Evolutionary conservation across 2,329 filamentous ascomycete species (phyloP).

Genomic region (Fusarium robinianum): DNA sequence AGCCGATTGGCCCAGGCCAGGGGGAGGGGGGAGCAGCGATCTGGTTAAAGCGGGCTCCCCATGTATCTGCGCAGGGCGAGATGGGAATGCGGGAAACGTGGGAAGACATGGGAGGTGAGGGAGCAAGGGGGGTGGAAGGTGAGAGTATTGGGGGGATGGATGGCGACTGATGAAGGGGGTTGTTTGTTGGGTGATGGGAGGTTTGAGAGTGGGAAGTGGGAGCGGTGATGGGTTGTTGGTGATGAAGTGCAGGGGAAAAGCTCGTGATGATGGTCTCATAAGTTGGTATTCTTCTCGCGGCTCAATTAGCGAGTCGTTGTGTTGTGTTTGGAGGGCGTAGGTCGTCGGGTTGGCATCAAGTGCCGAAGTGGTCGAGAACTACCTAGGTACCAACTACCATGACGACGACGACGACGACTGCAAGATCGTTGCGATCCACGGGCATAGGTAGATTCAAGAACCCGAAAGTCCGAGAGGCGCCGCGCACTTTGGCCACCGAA

Average conservation of each 20-base stretch:
- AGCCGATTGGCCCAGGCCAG: slow-evolving; percentile 6
- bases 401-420: not conserved
- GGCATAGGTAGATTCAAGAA: too few species aligned
- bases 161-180: not conserved
- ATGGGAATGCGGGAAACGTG: not conserved
- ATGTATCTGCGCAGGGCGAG: too few species aligned
- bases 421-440: slow-evolving; percentile 2
- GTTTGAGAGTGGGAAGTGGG: too few species aligned
- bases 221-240: not conserved
- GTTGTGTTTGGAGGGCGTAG: too few species aligned
- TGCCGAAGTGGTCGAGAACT: too few species aligned
- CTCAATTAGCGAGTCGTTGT: too few species aligned
- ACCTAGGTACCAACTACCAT: too few species aligned
- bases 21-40: too few species aligned
- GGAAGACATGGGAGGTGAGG: not conserved
- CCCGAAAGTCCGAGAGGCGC: too few species aligned
- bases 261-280: slow-evolving; percentile 5
- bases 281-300: not conserved
- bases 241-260: not conserved
- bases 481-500: too few species aligned
- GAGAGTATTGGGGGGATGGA: slow-evolving; percentile 2
- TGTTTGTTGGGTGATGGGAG: not conserved
- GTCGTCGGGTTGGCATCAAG: too few species aligned
- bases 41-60: too few species aligned
- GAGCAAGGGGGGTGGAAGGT: not conserved